Conservation (phyloP, 441 rosid species). For the Corymbia calophylla region DNA sequence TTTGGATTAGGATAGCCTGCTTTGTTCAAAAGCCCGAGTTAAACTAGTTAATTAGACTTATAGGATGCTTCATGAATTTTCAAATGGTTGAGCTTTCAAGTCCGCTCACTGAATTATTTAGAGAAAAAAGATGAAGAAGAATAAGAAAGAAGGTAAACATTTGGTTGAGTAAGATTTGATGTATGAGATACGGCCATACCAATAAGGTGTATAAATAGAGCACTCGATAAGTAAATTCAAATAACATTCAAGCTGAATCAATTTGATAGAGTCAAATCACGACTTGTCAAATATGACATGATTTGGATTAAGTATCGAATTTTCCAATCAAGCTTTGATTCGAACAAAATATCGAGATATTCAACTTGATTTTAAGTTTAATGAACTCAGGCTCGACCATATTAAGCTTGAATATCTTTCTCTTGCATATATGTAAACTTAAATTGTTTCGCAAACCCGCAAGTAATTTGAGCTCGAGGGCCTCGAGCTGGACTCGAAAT, state of each 20-base stretch:
- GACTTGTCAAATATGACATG: fast-evolving
- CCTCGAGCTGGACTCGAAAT: neutral
- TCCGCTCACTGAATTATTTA: neutral
- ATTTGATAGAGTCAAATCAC: neutral
- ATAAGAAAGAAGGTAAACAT: neutral
- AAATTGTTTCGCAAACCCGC: neutral
- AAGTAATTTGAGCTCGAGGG: neutral
- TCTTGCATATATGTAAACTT: neutral
- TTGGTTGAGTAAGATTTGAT: neutral
- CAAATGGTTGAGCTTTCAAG: fast-evolving
- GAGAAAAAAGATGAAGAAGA: neutral
- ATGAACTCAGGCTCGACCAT: neutral
- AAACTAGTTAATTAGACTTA: fast-evolving
- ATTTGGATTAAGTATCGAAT: neutral
- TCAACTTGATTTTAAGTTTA: neutral
- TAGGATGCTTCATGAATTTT: neutral
- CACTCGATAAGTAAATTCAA: neutral
- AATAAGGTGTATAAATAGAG: fast-evolving
- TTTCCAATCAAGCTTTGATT: neutral
- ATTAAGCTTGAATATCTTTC: fast-evolving
- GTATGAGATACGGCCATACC: fast-evolving
- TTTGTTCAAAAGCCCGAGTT: neutral
- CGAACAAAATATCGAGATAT: neutral
- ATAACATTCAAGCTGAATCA: fast-evolving
- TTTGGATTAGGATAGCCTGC: fast-evolving